A percentile compares a stretch with the other conserved stretches of the same genome.
phyloP scores from a whole-genome alignment of 352 stramenopile species.

The Pythium sukuiense region DNA sequence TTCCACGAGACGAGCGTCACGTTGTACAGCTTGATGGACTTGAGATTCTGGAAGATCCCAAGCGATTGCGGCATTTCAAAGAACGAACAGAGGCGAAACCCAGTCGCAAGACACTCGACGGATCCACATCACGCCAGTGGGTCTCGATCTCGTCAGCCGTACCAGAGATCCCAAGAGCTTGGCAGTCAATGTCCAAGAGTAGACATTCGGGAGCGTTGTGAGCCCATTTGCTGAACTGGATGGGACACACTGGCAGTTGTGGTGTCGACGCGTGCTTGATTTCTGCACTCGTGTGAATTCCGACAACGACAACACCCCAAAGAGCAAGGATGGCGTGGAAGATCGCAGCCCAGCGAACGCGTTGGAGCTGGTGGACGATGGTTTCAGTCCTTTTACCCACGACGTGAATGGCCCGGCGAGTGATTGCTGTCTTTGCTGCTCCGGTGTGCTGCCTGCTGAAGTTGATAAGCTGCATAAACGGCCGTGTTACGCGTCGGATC shows the following conservation, averaged over 20 bases:
- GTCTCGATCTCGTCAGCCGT: neutral
- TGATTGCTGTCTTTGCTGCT: too few relatives aligned
- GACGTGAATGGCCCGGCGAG: too few relatives aligned
- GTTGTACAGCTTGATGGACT: conserved; percentile 2
- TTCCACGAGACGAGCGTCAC: neutral
- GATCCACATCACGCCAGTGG: neutral
- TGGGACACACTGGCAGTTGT: neutral
- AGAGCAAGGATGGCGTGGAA: neutral
- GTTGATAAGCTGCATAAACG: neutral
- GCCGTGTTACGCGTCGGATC: neutral
- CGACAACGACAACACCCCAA: neutral
- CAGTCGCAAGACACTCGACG: neutral
- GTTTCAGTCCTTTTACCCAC: too few relatives aligned
- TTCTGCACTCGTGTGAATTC: neutral
- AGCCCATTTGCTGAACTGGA: neutral
- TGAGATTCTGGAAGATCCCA: neutral
- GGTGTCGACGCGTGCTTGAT: neutral
- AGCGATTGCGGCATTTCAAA: neutral
- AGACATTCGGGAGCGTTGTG: neutral
- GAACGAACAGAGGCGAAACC: neutral
- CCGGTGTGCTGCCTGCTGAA: too few relatives aligned
- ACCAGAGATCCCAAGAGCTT: neutral
- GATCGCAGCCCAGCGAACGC: neutral
- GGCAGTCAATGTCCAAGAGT: neutral
- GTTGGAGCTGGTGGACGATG: neutral